These are phyloP conservation scores for Carex scoparia DNA, from an alignment of 176 grass and related monocot genomes.

Conservation along the genomic window DNA sequence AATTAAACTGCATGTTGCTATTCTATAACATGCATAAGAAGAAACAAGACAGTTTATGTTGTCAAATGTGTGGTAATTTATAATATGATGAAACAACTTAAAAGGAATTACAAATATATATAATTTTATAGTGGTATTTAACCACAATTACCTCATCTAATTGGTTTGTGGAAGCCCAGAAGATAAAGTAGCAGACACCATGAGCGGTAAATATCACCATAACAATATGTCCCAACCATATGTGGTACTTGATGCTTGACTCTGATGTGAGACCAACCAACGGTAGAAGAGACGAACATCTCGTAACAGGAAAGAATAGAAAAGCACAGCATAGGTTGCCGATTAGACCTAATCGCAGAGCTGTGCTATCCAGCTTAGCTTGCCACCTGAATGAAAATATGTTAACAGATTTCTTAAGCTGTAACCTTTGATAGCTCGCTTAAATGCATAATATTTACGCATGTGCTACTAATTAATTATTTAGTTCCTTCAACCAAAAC, in stretches of 20 bases:
- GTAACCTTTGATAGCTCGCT: not conserved
- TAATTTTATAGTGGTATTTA: not conserved
- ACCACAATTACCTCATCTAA: conserved; percentile 35
- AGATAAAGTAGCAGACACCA: conserved; percentile 29
- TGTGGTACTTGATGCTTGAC: conserved; percentile 56
- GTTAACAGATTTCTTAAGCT: not conserved
- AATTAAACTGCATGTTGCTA: not conserved
- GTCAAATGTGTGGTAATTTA: not conserved
- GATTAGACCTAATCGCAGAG: conserved; percentile 23
- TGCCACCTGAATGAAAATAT: conserved; percentile 41
- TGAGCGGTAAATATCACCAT: conserved; percentile 44
- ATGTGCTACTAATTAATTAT: too few relatives aligned
- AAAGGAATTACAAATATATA: not conserved
- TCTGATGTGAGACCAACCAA: conserved; percentile 56
- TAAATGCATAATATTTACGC: not conserved
- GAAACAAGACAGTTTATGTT: not conserved
- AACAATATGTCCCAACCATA: conserved; percentile 45
- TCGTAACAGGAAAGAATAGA: conserved; percentile 44
- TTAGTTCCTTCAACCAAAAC: not conserved
- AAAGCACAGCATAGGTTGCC: conserved; percentile 46
- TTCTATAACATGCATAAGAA: not conserved
- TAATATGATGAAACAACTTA: not conserved
- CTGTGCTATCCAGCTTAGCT: conserved; percentile 28
- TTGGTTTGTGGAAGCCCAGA: conserved; percentile 45
- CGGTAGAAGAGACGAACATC: conserved; percentile 42